Evolutionary conservation across 1,139 yeast species (phyloP).

Genomic region (Lodderomyces orthopsilosis): DNA sequence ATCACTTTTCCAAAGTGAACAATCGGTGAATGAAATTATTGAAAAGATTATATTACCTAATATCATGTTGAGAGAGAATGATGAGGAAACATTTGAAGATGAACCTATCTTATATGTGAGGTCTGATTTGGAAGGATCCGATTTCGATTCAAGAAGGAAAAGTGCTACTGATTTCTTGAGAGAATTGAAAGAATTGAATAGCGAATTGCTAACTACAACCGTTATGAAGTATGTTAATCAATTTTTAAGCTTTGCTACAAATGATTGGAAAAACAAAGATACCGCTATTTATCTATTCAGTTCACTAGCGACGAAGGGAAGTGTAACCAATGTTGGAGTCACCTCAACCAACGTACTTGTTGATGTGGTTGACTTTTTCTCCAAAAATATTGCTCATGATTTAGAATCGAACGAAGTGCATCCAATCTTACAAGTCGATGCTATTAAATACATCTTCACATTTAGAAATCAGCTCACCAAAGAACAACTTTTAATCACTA

Average conservation of each 20-base stretch:
- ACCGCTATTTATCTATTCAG: slow-evolving; percentile 83
- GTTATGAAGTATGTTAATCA: slow-evolving; percentile 75
- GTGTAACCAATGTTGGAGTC: slow-evolving; percentile 83
- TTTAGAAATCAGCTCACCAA: slow-evolving; percentile 93
- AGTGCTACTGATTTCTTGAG: slow-evolving; percentile 88
- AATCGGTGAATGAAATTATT: slow-evolving; percentile 70
- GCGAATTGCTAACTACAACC: slow-evolving; percentile 67
- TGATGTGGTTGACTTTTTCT: slow-evolving; percentile 84
- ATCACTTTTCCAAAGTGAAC: slow-evolving; percentile 61
- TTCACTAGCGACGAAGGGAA: slow-evolving; percentile 88
- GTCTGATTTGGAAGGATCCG: slow-evolving; percentile 93
- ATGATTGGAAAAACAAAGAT: slow-evolving; percentile 82
- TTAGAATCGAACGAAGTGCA: slow-evolving; percentile 51
- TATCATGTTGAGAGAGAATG: slow-evolving; percentile 76
- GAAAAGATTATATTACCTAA: slow-evolving; percentile 87
- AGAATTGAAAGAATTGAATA: slow-evolving; percentile 79
- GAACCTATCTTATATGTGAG: slow-evolving; percentile 93
- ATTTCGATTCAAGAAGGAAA: slow-evolving; percentile 86
- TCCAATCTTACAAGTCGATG: slow-evolving; percentile 84
- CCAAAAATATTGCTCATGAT: slow-evolving; percentile 78
- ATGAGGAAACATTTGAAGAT: slow-evolving; percentile 92
- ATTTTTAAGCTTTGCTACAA: slow-evolving; percentile 54
- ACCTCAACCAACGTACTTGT: slow-evolving; percentile 79
- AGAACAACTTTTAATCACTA: slow-evolving; percentile 71
- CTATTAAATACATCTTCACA: slow-evolving; percentile 84